A percentile compares a stretch with the other conserved stretches of the same genome.
Evolutionary conservation across 1,139 yeast species (phyloP).

Genomic region (Suhomyces guaymorum): DNA sequence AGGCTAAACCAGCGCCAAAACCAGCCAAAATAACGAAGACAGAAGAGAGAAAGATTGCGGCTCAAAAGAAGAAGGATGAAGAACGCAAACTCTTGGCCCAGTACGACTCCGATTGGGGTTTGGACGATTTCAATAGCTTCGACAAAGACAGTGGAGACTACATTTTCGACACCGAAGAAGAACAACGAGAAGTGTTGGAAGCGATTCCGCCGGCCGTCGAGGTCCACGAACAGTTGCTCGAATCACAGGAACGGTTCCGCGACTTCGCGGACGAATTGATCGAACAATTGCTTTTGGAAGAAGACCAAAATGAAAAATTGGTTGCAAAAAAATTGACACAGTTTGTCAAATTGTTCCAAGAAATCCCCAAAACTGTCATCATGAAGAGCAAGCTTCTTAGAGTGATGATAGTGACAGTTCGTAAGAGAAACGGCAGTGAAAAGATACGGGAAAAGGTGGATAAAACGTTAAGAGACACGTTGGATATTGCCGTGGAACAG

Average conservation of each 20-base stretch:
- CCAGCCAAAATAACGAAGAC: slow-evolving; percentile 14
- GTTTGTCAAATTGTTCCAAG: slow-evolving; percentile 19
- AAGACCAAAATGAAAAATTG: slow-evolving; percentile 14
- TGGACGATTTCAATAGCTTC: slow-evolving; percentile 30
- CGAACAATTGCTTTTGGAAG: slow-evolving; percentile 19
- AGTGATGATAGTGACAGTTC: slow-evolving; percentile 32
- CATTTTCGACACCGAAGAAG: slow-evolving; percentile 34
- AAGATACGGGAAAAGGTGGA: slow-evolving; percentile 24
- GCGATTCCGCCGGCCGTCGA: slow-evolving; percentile 28
- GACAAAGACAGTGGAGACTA: slow-evolving; percentile 33
- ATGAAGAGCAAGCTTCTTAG: slow-evolving; percentile 35
- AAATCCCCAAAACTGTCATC: slow-evolving; percentile 33
- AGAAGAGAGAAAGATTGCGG: slow-evolving; percentile 16
- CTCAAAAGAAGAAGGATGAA: slow-evolving; percentile 27
- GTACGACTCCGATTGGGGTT: slow-evolving; percentile 49
- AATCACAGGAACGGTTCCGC: slow-evolving; percentile 22
- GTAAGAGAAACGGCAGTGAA: slow-evolving; percentile 27
- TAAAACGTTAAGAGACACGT: slow-evolving; percentile 24
- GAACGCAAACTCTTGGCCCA: slow-evolving; percentile 22
- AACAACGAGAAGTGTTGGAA: slow-evolving; percentile 30
- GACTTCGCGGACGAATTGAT: slow-evolving; percentile 22
- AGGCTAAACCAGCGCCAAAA: slow-evolving; percentile 5
- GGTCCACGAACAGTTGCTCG: slow-evolving; percentile 21
- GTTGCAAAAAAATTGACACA: slow-evolving; percentile 21
- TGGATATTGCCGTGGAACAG: slow-evolving; percentile 21